Base-by-base conservation (phyloP, 768 basidiomycete genomes). In the Amanita muscaria region DNA sequence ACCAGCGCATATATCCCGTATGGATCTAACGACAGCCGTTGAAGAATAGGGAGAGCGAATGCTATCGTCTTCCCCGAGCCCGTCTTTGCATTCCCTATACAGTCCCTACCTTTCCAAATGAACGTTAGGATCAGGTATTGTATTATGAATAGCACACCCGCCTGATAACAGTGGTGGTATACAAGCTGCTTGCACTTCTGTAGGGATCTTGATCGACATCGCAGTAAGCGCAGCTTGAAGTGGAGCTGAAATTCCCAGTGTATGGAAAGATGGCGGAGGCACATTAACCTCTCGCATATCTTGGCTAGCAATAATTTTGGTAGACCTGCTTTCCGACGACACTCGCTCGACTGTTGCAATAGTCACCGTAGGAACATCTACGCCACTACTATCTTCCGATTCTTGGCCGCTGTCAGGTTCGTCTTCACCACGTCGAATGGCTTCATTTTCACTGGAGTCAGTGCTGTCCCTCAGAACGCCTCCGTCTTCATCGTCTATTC, bases 61-160 rank as follows among this genome's bases (percentile, higher is more conserved):
- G 96, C 93, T 47, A 99, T 80, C 0, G 96, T 99, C 67, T 99
- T 99, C 55, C 94, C 94, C 2, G 89, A 92, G 42, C 96, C 96
- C 0, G 96, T 99, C 66, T 97, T 93, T 1, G 96, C 92, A 51
- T 94, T 92, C 8, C 96, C 96, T 47, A 99, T 89, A 61, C 93
- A 97, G 62, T 99, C 94, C 57, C 83, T 77, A 30, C 94, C 94
- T 90, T 63, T 24, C 15, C 42, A 12, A 21, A 44, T 16, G 25
- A 23, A n/a, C 40, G 40, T n/a, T n/a, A n/a, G n/a, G n/a, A n/a
- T n/a, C n/a, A n/a, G n/a, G n/a, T n/a, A n/a, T n/a, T n/a, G n/a
- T n/a, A n/a, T n/a, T n/a, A n/a, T 6, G 33, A 22, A 9, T 18
- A 30, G 9, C 30, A 24, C 41, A 52, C 73, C 65, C 55, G 81